A percentile compares a stretch with the other conserved stretches of the same genome.
phyloP scores from a whole-genome alignment of 257 asterid genomes.

The Leonotis leonurus region DNA sequence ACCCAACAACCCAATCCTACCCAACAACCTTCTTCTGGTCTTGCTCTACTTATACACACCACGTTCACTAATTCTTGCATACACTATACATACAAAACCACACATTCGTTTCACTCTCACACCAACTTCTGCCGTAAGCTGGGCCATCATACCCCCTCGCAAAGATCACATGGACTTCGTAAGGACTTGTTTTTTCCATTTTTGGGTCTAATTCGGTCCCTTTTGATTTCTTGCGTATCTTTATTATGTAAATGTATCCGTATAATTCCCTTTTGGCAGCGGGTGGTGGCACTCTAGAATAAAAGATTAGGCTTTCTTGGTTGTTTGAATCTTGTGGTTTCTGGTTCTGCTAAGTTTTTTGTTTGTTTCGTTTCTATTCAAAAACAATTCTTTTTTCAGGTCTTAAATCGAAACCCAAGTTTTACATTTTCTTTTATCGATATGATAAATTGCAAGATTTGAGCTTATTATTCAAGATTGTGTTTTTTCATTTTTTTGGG shows the following conservation, averaged over 20 bases:
- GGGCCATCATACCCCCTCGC: not conserved
- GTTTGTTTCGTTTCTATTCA: not conserved
- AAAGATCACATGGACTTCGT: slow-evolving; percentile 11
- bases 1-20: slow-evolving; percentile 9
- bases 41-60: not conserved
- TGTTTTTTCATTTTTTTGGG: not conserved
- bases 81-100: not conserved
- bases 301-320: not conserved
- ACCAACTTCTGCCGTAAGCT: not conserved
- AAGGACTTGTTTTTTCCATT: not conserved
- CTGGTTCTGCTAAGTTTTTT: not conserved
- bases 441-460: not conserved
- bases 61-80: not conserved
- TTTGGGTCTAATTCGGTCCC: not conserved
- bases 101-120: not conserved
- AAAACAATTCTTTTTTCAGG: not conserved
- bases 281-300: not conserved
- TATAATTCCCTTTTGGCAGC: not conserved
- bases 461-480: not conserved
- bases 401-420: not conserved
- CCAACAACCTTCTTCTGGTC: not conserved
- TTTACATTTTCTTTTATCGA: not conserved
- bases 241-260: not conserved
- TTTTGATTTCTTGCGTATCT: not conserved
- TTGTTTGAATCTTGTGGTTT: not conserved